A percentile compares a stretch with the other conserved stretches of the same genome.
Evolutionary conservation across 192 early-diverging fungal species (phyloP).

Genomic region (Hyaloraphidium curvatum): DNA sequence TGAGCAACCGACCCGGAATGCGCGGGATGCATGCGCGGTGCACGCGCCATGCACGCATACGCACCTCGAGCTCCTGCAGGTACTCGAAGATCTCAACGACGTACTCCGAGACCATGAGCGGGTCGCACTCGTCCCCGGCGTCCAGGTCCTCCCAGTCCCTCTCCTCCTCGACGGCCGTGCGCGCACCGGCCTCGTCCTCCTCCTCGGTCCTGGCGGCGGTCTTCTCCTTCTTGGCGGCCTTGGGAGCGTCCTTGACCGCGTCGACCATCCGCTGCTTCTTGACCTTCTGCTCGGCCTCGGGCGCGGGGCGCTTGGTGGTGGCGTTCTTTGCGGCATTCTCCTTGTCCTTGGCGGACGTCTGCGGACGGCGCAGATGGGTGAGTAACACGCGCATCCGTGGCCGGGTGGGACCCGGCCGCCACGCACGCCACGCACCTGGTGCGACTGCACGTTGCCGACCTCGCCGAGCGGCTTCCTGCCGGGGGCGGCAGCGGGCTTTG

Average conservation of each 20-base stretch:
- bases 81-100: conserved; percentile 81
- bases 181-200: neutral
- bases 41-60: no score
- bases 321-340: neutral
- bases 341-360: no score
- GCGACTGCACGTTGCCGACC: no score
- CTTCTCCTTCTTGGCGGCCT: neutral
- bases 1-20: no score
- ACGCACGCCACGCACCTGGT: no score
- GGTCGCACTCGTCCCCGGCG: conserved; percentile 58
- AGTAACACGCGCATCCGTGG: no score
- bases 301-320: neutral
- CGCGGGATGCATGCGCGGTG: no score
- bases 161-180: neutral
- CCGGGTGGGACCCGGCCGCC: no score
- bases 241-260: neutral
- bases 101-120: conserved; percentile 87
- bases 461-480: no score
- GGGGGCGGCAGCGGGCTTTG: no score
- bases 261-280: neutral
- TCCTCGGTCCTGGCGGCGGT: neutral
- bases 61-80: conserved; percentile 52
- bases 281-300: neutral
- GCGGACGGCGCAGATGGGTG: no score
- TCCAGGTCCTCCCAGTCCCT: conserved; percentile 55